Evolutionary conservation across 352 stramenopile species (phyloP).

Genomic region (Phytophthora nicotianae): DNA sequence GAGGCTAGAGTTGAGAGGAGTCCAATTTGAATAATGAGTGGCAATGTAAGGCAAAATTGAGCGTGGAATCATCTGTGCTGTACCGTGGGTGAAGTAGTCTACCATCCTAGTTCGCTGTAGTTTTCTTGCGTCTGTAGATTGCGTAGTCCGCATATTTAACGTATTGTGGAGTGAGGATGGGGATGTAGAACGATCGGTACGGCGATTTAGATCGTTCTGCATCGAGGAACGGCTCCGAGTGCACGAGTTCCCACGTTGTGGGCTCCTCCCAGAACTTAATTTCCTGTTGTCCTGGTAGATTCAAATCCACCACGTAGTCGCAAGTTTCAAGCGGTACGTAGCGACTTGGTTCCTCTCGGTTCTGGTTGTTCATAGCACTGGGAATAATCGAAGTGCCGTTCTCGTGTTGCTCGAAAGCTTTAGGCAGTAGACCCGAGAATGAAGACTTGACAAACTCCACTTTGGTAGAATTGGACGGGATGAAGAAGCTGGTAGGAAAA

Average conservation of each 20-base stretch:
- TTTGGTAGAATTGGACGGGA: conserved; percentile 81
- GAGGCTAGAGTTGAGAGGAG: neutral
- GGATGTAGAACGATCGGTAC: conserved; percentile 82
- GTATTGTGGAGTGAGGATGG: conserved; percentile 57
- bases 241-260: conserved; percentile 55
- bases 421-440: conserved; percentile 95
- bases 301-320: conserved; percentile 91
- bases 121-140: conserved; percentile 65
- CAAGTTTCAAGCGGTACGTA: conserved; percentile 85
- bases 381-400: conserved; percentile 69
- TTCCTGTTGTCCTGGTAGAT: conserved; percentile 65
- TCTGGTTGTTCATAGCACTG: conserved; percentile 94
- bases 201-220: conserved; percentile 64
- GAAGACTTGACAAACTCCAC: conserved; percentile 93
- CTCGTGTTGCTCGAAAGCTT: conserved; percentile 85
- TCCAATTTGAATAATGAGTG: conserved; percentile 22
- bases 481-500: conserved; percentile 96
- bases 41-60: conserved; percentile 13
- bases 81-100: too few relatives aligned
- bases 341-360: conserved; percentile 89
- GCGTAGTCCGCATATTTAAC: conserved; percentile 65
- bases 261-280: conserved; percentile 67
- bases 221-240: conserved; percentile 65
- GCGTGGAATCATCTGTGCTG: too few relatives aligned
- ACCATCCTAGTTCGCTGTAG: too few relatives aligned